These are phyloP conservation scores for Saccharomycopsis hybrid DNA, from an alignment of 1,139 yeast species.

Conservation along the genomic window DNA sequence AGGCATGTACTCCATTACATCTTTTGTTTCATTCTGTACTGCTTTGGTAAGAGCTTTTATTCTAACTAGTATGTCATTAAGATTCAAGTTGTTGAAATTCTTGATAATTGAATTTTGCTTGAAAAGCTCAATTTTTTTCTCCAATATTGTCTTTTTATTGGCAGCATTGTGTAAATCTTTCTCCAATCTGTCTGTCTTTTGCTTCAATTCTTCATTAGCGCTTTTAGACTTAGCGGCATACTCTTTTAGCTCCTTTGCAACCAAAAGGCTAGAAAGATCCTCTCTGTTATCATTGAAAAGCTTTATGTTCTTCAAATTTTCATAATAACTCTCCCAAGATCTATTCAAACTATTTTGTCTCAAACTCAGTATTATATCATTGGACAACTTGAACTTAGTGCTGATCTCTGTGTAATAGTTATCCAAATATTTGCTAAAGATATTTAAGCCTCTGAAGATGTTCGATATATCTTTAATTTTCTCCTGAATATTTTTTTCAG, in stretches of 20 bases:
- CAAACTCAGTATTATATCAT: slow-evolving; percentile 41
- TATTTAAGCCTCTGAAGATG: slow-evolving; percentile 46
- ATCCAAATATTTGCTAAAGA: slow-evolving; percentile 53
- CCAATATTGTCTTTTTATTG: slow-evolving; percentile 20
- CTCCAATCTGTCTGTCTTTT: slow-evolving; percentile 26
- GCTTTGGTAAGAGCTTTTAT: slow-evolving; percentile 22
- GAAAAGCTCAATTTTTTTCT: slow-evolving; percentile 21
- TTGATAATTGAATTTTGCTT: slow-evolving; percentile 21
- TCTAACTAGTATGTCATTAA: slow-evolving; percentile 20
- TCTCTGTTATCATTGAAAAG: slow-evolving; percentile 24
- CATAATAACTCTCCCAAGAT: slow-evolving; percentile 44
- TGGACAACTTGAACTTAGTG: slow-evolving; percentile 43
- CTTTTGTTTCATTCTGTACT: slow-evolving; percentile 25
- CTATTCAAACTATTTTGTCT: slow-evolving; percentile 41
- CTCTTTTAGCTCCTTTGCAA: slow-evolving; percentile 25
- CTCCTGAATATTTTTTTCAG: slow-evolving; percentile 28
- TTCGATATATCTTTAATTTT: slow-evolving; percentile 28
- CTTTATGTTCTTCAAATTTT: slow-evolving; percentile 36
- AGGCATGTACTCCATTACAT: slow-evolving; percentile 19
- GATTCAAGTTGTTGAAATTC: slow-evolving; percentile 16
- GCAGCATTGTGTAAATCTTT: slow-evolving; percentile 26
- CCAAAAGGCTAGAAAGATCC: slow-evolving; percentile 29
- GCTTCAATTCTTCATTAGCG: slow-evolving; percentile 26
- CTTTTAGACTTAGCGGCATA: slow-evolving; percentile 28
- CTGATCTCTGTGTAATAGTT: slow-evolving; percentile 46